Conservation (phyloP, 306 rosid species). For the Betula pendula region DNA sequence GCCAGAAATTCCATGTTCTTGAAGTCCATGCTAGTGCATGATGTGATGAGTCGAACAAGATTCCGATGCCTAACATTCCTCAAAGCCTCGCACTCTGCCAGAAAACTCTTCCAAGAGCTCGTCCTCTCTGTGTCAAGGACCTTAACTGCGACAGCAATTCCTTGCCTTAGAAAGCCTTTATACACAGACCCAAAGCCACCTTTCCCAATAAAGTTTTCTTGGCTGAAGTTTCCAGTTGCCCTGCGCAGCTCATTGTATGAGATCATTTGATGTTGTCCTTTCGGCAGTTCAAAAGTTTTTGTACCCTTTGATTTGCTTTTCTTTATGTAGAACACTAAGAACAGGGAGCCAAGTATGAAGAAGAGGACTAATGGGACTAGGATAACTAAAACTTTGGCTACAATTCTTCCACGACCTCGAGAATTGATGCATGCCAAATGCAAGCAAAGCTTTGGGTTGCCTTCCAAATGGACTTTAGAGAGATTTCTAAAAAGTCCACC, state of each 20-base stretch:
- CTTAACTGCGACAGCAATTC: conserved; percentile 57
- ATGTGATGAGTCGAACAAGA: conserved; percentile 66
- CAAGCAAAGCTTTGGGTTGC: conserved; percentile 59
- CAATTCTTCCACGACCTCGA: conserved; percentile 24
- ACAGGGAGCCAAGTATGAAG: conserved; percentile 31
- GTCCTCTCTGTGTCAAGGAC: conserved; percentile 50
- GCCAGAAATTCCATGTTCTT: conserved; percentile 64
- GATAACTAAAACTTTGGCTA: conserved; percentile 19
- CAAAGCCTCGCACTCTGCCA: conserved; percentile 73
- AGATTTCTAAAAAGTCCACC: conserved; percentile 51
- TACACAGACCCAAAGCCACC: conserved; percentile 75
- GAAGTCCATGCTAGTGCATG: conserved; percentile 70
- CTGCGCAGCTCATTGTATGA: conserved; percentile 57
- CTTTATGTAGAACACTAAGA: conserved; percentile 24
- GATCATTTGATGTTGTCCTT: conserved; percentile 45
- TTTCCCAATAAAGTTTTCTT: conserved; percentile 46
- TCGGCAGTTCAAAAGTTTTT: conserved; percentile 13
- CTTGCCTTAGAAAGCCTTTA: conserved; percentile 51
- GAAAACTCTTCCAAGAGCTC: conserved; percentile 62
- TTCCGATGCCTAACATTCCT: conserved; percentile 64
- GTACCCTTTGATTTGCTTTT: conserved; percentile 27
- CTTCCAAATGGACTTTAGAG: conserved; percentile 54
- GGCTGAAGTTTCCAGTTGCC: conserved; percentile 60
- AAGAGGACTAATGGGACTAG: conserved; percentile 32
- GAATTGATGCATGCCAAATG: conserved; percentile 29